A percentile compares a stretch with the other conserved stretches of the same genome.
Conservation (phyloP, 345 rosid genomes). For the Boechera retrofracta region DNA sequence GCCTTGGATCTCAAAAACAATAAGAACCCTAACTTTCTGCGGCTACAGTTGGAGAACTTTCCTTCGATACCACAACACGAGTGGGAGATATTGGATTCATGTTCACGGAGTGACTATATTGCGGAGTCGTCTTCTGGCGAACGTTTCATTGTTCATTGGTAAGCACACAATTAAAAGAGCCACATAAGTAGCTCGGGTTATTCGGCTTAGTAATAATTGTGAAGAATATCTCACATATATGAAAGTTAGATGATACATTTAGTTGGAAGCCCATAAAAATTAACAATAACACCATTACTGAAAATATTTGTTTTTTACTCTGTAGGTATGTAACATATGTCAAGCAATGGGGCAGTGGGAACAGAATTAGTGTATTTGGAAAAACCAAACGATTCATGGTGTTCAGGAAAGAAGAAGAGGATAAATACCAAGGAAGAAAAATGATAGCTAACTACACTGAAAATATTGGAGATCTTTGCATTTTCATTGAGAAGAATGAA, state of each 20-base stretch:
- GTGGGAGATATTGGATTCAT: background rate
- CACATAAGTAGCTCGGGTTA: no score
- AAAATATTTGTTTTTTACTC: no score
- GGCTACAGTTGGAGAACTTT: background rate
- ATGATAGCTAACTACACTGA: background rate
- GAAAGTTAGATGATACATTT: no score
- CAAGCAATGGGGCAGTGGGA: no score
- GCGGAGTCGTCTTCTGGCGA: background rate
- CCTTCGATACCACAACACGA: background rate
- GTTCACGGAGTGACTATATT: background rate
- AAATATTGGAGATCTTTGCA: slow-evolving; percentile 13
- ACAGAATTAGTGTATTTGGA: no score
- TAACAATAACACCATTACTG: no score
- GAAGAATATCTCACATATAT: background rate
- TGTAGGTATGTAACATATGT: no score
- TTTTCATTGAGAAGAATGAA: slow-evolving; percentile 3
- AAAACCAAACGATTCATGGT: background rate
- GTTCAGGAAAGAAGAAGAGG: background rate
- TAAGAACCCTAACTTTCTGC: background rate
- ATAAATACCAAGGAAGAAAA: background rate
- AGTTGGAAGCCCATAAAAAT: no score
- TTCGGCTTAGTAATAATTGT: background rate
- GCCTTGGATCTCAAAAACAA: background rate
- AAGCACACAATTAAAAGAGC: background rate
- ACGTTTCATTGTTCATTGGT: background rate